A percentile compares a stretch with the other conserved stretches of the same genome.
These are phyloP conservation scores for Scutellaria galericulata DNA, from an alignment of 257 asterid species.

Conservation along the genomic window DNA sequence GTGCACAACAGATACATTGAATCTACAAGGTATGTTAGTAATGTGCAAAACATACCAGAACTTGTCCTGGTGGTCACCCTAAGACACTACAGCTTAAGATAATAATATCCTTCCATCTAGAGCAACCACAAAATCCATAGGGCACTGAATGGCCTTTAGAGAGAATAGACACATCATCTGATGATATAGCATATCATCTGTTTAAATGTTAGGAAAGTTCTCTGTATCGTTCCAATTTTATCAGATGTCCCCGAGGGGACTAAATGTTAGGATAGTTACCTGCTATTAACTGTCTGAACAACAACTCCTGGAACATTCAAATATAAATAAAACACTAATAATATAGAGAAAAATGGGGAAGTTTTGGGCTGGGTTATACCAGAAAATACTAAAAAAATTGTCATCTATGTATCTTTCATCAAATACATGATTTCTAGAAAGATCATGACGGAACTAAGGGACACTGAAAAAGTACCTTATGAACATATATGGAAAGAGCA, in stretches of 20 bases:
- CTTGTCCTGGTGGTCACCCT: not conserved
- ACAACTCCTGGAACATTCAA: constrained; percentile 3
- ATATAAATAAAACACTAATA: not conserved
- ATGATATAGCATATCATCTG: not conserved
- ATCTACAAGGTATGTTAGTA: constrained; percentile 9
- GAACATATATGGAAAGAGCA: constrained; percentile 88
- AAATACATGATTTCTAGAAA: constrained; percentile 26
- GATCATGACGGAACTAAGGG: constrained; percentile 27
- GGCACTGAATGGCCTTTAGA: constrained; percentile 2
- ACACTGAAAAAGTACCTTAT: constrained; percentile 62
- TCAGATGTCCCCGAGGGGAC: no score
- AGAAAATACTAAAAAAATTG: constrained; percentile 18
- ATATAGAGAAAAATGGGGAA: not conserved
- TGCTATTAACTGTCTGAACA: not conserved
- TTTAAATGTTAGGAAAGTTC: constrained; percentile 10
- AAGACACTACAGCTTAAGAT: constrained; percentile 10
- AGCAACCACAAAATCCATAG: constrained; percentile 24
- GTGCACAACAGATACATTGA: constrained; percentile 6
- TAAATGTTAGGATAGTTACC: constrained; percentile 22
- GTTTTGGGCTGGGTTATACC: not conserved
- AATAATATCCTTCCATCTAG: constrained; percentile 13
- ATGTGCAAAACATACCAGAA: constrained; percentile 10
- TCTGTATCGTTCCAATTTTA: no score
- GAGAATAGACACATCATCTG: not conserved
- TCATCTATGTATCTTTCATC: constrained; percentile 17